These are phyloP conservation scores for Colletotrichum karsti DNA, from an alignment of 2,329 filamentous ascomycete species.

Conservation along the genomic window DNA sequence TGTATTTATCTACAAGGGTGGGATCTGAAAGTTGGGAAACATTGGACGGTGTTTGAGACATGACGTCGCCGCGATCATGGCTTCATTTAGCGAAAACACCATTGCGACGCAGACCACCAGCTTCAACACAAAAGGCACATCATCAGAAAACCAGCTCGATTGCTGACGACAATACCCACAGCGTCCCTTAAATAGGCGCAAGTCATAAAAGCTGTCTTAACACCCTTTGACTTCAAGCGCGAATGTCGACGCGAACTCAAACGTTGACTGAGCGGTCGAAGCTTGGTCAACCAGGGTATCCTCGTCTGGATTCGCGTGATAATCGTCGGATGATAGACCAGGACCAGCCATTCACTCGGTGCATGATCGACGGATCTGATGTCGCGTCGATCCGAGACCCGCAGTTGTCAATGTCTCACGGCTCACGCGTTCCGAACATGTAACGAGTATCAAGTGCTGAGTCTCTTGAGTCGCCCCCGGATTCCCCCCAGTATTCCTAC, in stretches of 20 bases:
- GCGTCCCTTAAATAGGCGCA: too few species aligned
- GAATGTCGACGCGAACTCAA: neutral
- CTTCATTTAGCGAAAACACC: neutral
- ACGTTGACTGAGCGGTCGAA: neutral
- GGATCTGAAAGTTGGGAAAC: neutral
- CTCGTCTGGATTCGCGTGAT: neutral
- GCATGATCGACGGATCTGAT: slow-evolving; percentile 3
- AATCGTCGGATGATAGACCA: slow-evolving; percentile 14
- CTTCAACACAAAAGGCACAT: neutral
- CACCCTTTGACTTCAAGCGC: neutral
- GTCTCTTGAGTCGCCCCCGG: neutral
- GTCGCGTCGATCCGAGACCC: slow-evolving; percentile 1
- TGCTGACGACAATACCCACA: too few species aligned
- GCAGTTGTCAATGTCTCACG: slow-evolving; percentile 26
- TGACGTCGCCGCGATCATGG: neutral
- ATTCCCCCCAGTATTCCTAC: neutral
- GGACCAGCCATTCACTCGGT: neutral
- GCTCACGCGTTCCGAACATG: slow-evolving; percentile 8
- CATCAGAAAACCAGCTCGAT: neutral
- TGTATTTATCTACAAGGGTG: neutral
- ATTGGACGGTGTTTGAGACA: neutral
- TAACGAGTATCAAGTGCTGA: slow-evolving; percentile 15
- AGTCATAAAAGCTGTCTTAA: neutral
- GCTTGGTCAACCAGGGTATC: neutral
- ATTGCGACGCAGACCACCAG: neutral